Evolutionary conservation across 129 eudicot genomes (phyloP), one percentile per base, ranked within the genome.

Genomic region (Flaveria robusta): DNA sequence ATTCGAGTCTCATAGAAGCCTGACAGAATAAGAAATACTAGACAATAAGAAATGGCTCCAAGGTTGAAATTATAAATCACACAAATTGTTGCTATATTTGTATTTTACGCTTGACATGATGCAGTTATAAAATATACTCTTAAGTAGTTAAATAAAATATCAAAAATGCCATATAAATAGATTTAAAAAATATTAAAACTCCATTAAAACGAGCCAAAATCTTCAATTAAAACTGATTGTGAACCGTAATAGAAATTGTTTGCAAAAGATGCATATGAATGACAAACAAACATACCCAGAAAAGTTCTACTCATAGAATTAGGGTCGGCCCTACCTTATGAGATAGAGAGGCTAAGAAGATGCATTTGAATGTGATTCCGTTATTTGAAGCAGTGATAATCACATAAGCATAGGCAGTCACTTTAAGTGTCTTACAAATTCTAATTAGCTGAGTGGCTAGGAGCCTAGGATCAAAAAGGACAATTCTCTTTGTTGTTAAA

Each of bases 1-100:
- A 62, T 62, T 62, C 67, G 67, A 7, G 67, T 62, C 67, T 62
- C 67, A 5, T 62, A 62, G 42, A 62, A 62, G 43, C 67, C 67
- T 62, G 67, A 26, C 43, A 27, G 29, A 27, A 12, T 1, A 10
- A 10, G 4, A 27, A 62, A 27, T 23, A 62, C 6, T 10, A 62
- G 42, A 14, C 14, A 26, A 9, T 62, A 26, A 62, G 19, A 62
- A 60, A 26, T 14, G 67, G 67, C 67, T 62, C 67, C 7, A 14
- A 26, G 26, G 59, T 18, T 52, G 6, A 52, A 1, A 16, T 7
- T 52, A 52, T 52, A 52, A 18, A 18, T 52, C 24, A 52, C 59
- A 5, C 59, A 18, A 18, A 52, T 6, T n/a, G 11, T n/a, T 18
- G 52, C 52, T 3, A 52, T 18, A 7, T 0, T 50, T 16, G 19